phyloP scores from a whole-genome alignment of 1,284 basidiomycete genomes.

The Trametes hirsuta region DNA sequence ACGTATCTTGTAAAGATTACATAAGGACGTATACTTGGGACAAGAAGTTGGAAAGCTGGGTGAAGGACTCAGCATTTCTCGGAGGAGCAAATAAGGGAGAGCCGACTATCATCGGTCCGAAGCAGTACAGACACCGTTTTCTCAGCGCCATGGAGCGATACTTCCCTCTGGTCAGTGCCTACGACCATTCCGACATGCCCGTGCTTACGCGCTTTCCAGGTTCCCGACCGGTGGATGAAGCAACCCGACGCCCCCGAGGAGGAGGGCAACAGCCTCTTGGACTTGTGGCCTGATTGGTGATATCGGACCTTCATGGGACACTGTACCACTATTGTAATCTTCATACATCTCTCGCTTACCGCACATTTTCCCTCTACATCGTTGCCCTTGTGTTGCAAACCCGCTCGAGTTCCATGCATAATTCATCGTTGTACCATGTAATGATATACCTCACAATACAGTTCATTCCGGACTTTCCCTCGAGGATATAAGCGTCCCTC shows the following conservation, averaged over 20 bases:
- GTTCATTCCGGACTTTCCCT: constrained; percentile 4
- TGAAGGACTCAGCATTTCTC: constrained; percentile 92
- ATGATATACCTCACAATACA: not conserved
- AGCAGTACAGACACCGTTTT: constrained; percentile 87
- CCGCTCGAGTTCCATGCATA: not conserved
- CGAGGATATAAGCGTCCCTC: constrained; percentile 9
- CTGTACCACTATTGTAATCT: constrained; percentile 8
- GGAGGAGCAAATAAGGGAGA: constrained; percentile 82
- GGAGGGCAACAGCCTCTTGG: constrained; percentile 57
- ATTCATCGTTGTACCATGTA: constrained; percentile 13
- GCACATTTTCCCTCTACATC: not conserved
- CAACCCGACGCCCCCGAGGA: constrained; percentile 76
- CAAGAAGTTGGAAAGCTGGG: constrained; percentile 97
- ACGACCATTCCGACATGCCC: not conserved
- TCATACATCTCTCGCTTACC: constrained; percentile 5
- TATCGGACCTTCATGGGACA: not conserved
- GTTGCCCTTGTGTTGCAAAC: not conserved
- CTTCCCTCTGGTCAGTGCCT: constrained; percentile 71
- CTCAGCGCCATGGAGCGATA: constrained; percentile 92
- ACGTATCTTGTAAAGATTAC: constrained; percentile 62
- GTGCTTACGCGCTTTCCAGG: constrained; percentile 44
- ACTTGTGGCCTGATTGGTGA: constrained; percentile 59
- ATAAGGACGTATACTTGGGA: constrained; percentile 97
- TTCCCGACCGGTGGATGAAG: constrained; percentile 89
- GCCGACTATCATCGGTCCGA: constrained; percentile 90